Evolutionary conservation across 805 yeast genomes (phyloP), one percentile per base, ranked within the genome.

Genomic region (Myxozyma nipponensis): DNA sequence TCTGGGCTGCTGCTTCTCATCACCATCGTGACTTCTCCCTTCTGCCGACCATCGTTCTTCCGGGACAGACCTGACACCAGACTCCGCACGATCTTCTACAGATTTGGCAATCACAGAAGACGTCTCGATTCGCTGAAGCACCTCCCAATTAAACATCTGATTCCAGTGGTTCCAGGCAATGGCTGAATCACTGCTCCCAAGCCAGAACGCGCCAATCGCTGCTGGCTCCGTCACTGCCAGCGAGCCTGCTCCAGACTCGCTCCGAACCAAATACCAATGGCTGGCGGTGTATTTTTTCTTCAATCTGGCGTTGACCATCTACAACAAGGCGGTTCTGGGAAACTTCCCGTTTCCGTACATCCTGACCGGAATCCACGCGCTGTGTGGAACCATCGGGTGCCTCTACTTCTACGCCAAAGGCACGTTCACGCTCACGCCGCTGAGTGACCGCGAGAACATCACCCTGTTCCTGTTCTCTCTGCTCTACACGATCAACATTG

Each of bases 401-500:
- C 50, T 56, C 7, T 47, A 54, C 37, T 46, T 61, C 34, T 60
- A 61, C 45, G 24, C 37, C 30, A 36, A 52, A 13, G 63, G 63
- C 28, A 38, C 54, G 36, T 61, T 61, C 53, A 55, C 55, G 10
- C 52, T 61, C 42, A 56, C 63, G 28, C 39, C 58, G 15, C 60
- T 61, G 28, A 25, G 54, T n/a, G 59, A 56, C 42, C 52, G 55
- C 36, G 65, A 61, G 34, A 51, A 56, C 50, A 22, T 56, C 42
- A 59, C 58, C 23, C 53, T 61, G 39, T 49, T 61, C 23, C 47
- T 55, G 48, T 61, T 62, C 44, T 59, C 65, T 32, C 50, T 59
- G 25, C 56, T 61, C 38, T 61, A 61, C 58, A 61, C 64, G 39
- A 58, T 61, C 56, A 61, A 61, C 55, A 62, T 61, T 41, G 64